Evolutionary conservation across 2,329 filamentous ascomycete genomes (phyloP), one percentile per base, ranked within the genome.

Genomic region (Coniella vitis): DNA sequence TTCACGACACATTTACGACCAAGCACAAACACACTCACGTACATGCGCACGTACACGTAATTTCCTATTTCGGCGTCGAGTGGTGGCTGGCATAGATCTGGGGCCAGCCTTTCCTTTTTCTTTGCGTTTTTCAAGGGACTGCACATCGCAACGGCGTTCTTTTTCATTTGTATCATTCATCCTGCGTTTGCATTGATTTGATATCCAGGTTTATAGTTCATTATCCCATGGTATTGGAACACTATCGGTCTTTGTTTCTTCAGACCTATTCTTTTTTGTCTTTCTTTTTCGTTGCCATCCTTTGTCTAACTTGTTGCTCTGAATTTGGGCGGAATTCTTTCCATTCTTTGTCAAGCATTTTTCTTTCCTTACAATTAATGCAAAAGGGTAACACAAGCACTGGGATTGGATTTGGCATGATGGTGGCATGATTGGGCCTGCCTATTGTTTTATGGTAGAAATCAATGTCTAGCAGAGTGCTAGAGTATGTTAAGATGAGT

Each of bases 111-210:
- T 29, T 29, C 10, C 25, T 10, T 29, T 29, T 29, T 10, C 25
- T 29, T 29, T 29, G n/a, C n/a, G n/a, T 37, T 34, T 39, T 47
- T 17, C n/a, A 16, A 21, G 14, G 45, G 43, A 14, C 45, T 51
- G 46, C 51, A 53, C 41, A 53, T 53, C 37, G 45, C 44, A 43
- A 38, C 32, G 51, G 48, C 48, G 48, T 53, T 48, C 25, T 44
- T 36, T 17, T 25, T 19, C n/a, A n/a, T 21, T 25, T 31, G 40
- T 35, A 21, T 38, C 40, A 31, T 35, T 36, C 22, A 38, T 51
- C 10, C 37, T 25, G 45, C 29, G 36, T 45, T 25, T 44, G 45
- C 45, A 47, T 51, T 37, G 34, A 51, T 44, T 45, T 48, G 48
- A 51, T 53, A 53, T 53, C 51, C 51, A 41, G 44, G 47, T 45